These are phyloP conservation scores for Sphaerulina populicola DNA, from an alignment of 2,329 filamentous ascomycete genomes.

Conservation along the genomic window DNA sequence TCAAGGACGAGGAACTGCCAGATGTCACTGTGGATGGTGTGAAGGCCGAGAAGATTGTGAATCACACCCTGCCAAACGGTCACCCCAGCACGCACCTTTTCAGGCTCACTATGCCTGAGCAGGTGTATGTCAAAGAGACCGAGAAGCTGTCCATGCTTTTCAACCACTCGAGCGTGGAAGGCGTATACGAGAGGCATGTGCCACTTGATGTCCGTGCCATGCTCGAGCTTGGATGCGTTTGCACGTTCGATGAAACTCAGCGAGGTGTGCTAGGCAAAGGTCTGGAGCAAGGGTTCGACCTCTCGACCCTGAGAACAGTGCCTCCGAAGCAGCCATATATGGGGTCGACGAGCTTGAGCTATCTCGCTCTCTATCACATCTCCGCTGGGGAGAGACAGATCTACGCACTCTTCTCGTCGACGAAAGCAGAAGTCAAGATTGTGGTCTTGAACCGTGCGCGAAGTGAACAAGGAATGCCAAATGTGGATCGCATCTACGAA, in stretches of 20 bases:
- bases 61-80: slow-evolving; percentile 85
- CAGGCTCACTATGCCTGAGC: slow-evolving; percentile 82
- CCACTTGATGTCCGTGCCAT: slow-evolving; percentile 80
- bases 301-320: slow-evolving; percentile 62
- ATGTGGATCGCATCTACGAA: slow-evolving; percentile 77
- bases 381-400: slow-evolving; percentile 83
- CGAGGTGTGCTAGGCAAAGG: slow-evolving; percentile 86
- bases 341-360: slow-evolving; percentile 57
- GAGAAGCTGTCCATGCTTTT: slow-evolving; percentile 77
- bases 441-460: slow-evolving; percentile 77
- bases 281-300: slow-evolving; percentile 85
- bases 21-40: slow-evolving; percentile 81
- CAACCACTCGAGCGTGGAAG: slow-evolving; percentile 89
- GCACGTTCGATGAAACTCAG: slow-evolving; percentile 86
- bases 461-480: slow-evolving; percentile 79
- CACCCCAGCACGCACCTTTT: slow-evolving; percentile 91
- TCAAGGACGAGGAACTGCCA: slow-evolving; percentile 78
- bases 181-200: slow-evolving; percentile 91
- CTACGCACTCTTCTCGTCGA: slow-evolving; percentile 85
- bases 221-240: slow-evolving; percentile 79
- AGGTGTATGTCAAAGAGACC: slow-evolving; percentile 74
- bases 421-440: slow-evolving; percentile 69
- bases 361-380: slow-evolving; percentile 89
- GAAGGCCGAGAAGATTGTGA: slow-evolving; percentile 85
- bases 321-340: slow-evolving; percentile 67